A percentile compares a stretch with the other conserved stretches of the same genome.
Conservation (phyloP, 257 asterid genomes). For the Lavandula angustifolia region DNA sequence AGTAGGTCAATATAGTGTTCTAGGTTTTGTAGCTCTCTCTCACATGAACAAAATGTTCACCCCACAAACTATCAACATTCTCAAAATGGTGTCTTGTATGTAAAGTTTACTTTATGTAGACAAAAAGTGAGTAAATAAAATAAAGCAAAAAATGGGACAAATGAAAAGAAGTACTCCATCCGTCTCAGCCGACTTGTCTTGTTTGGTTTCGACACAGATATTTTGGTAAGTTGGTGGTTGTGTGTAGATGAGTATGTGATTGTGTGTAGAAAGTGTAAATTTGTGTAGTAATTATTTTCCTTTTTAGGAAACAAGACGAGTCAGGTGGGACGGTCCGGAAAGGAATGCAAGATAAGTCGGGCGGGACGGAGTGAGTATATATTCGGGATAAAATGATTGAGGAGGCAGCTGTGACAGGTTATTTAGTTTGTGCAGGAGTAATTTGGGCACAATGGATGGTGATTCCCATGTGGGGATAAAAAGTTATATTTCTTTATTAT, state of each 20-base stretch:
- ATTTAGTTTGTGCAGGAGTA: constrained; percentile 22
- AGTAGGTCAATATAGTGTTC: constrained; percentile 21
- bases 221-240: too few relatives aligned
- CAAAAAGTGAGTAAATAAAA: neutral
- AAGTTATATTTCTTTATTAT: neutral
- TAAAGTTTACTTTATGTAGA: constrained; percentile 23
- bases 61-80: constrained; percentile 11
- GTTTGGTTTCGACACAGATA: too few relatives aligned
- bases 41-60: constrained; percentile 11
- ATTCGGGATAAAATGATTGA: constrained; percentile 23
- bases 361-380: too few relatives aligned
- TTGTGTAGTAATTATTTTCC: too few relatives aligned
- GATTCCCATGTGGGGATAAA: constrained; percentile 31
- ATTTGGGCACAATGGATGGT: constrained; percentile 35
- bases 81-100: constrained; percentile 14
- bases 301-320: too few relatives aligned
- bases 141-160: neutral
- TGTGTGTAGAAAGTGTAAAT: too few relatives aligned
- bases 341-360: too few relatives aligned
- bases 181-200: too few relatives aligned
- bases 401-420: constrained; percentile 35
- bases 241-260: too few relatives aligned
- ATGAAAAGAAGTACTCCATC: too few relatives aligned
- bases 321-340: too few relatives aligned
- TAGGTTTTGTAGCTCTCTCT: constrained; percentile 24